These are phyloP conservation scores for Spathaspora girioi DNA, from an alignment of 805 yeast species.

Conservation along the genomic window DNA sequence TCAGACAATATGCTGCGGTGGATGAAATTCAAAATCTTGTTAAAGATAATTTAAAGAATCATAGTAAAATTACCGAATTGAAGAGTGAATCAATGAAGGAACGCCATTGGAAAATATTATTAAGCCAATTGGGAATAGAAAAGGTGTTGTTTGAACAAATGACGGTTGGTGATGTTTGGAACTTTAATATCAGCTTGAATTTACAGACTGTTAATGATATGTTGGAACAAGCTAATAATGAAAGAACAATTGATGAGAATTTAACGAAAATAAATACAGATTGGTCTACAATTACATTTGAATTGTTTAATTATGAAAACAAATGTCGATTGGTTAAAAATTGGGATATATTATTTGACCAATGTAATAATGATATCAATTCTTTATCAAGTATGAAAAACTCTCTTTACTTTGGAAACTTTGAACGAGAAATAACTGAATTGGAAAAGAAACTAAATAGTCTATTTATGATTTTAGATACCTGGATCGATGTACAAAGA, in stretches of 20 bases:
- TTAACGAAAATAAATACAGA: conserved; percentile 44
- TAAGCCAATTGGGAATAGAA: conserved; percentile 27
- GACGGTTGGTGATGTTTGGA: conserved; percentile 60
- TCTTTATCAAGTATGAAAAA: conserved; percentile 65
- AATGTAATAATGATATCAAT: conserved; percentile 56
- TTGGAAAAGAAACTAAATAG: conserved; percentile 56
- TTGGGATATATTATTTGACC: conserved; percentile 63
- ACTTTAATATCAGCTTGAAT: conserved; percentile 46
- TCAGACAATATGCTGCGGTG: conserved; percentile 68
- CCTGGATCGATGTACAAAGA: conserved; percentile 83
- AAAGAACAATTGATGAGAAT: conserved; percentile 58
- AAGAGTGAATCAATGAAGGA: conserved; percentile 54
- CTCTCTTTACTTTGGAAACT: conserved; percentile 57
- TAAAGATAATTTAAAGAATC: conserved; percentile 35
- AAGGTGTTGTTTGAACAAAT: conserved; percentile 19
- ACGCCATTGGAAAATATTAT: conserved; percentile 64
- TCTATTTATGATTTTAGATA: conserved; percentile 51
- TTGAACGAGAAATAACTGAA: conserved; percentile 53
- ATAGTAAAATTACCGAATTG: conserved; percentile 41
- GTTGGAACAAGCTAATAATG: conserved; percentile 67
- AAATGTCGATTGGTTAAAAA: conserved; percentile 56
- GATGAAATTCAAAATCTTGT: conserved; percentile 50
- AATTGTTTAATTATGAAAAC: conserved; percentile 48
- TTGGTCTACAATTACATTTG: conserved; percentile 57
- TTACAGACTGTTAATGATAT: conserved; percentile 44